Evolutionary conservation across 495 filamentous ascomycete genomes (phyloP), one percentile per base, ranked within the genome.

Genomic region (Hyaloscypha variabilis): DNA sequence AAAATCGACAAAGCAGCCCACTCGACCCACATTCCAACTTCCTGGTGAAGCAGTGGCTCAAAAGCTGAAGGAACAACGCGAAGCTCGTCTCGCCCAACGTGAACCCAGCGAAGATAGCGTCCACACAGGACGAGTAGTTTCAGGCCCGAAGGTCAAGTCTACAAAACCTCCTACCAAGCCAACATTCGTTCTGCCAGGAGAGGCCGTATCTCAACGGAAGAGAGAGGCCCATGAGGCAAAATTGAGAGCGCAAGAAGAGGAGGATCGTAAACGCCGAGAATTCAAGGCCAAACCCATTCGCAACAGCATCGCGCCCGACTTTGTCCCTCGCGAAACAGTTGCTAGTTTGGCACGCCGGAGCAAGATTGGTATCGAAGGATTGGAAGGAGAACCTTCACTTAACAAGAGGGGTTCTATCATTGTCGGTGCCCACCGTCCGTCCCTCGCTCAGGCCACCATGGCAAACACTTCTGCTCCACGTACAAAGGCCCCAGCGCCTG

Each of bases 41-140:
- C 88, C 89, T 3, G 90, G 90, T 28, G 90, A 92, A 58, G 87
- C 87, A 6, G 78, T 92, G 10, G 85, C 90, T 59, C 85, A 84
- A 3, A 88, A 86, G 55, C 75, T 84, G 59, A 83, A 81, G 67
- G 82, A 84, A 67, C 76, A 81, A 70, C 79, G 80, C 8, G 81
- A 82, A 61, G 79, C 79, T 5, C 78, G 82, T 24, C 67, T 76
- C 26, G 79, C 78, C 24, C 74, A 76, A 26, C 67, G 65, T n/a
- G 24, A 64, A 52, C 46, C 62, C 42, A 70, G 55, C 31, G 67
- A 66, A 42, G 65, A 62, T 8, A 65, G 23, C 28, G 11, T 42
- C 54, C 75, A 53, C 19, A 56, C 29, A 8, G 34, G 62, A 34
- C 60, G 62, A 46, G 42, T 29, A 25, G 51, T 66, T 17, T 49